phyloP scores from a whole-genome alignment of 2,329 filamentous ascomycete species.

The Lecanicillium sp. region DNA sequence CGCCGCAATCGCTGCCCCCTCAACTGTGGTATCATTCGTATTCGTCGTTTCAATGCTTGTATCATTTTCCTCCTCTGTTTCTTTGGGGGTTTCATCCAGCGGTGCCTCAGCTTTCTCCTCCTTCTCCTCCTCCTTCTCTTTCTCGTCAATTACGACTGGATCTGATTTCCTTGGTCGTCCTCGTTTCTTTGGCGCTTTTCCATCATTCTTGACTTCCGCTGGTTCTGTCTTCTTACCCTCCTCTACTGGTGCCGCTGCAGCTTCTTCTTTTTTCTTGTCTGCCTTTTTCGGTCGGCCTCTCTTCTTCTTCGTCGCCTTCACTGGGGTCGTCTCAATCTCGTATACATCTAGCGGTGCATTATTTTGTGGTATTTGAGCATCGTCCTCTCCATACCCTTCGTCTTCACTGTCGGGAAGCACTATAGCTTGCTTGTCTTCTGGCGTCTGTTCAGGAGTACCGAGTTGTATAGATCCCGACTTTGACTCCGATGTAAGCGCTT shows the following conservation, averaged over 20 bases:
- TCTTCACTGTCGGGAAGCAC: background rate
- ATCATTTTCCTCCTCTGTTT: background rate
- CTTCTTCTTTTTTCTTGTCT: conserved; percentile 16
- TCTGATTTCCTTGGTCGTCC: conserved; percentile 37
- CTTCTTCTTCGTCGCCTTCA: conserved; percentile 13
- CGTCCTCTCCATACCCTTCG: background rate
- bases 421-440: background rate
- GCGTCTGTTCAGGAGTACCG: background rate
- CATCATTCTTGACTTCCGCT: background rate
- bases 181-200: conserved; percentile 27
- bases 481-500: background rate
- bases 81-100: background rate
- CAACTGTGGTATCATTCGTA: no score
- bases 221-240: conserved; percentile 18
- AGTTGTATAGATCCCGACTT: background rate
- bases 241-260: no score
- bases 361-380: background rate
- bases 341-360: background rate
- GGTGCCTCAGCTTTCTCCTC: background rate
- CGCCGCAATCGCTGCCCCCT: no score
- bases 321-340: background rate
- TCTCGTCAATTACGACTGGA: conserved; percentile 13
- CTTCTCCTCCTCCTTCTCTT: background rate
- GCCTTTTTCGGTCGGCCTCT: conserved; percentile 16
- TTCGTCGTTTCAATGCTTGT: background rate